A percentile compares a stretch with the other conserved stretches of the same genome.
These are phyloP conservation scores for Teratosphaeria destructans DNA, from an alignment of 2,329 filamentous ascomycete genomes.

Conservation along the genomic window DNA sequence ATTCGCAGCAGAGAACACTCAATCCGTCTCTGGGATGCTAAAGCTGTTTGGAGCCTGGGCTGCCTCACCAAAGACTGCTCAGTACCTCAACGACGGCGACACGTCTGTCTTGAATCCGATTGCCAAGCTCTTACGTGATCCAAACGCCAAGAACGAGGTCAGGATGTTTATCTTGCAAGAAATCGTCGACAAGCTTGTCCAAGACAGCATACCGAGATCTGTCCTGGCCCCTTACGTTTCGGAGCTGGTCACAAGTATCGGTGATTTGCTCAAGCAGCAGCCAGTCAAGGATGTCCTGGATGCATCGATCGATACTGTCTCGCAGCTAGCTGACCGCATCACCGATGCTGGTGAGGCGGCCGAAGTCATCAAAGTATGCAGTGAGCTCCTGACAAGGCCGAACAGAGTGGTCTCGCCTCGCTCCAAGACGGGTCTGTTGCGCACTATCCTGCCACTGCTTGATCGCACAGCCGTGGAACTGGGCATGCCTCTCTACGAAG, in stretches of 20 bases:
- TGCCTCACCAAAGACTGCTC: conserved; percentile 51
- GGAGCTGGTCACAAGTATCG: conserved; percentile 47
- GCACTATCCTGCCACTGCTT: conserved; percentile 66
- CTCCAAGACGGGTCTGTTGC: conserved; percentile 70
- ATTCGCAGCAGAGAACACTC: conserved; percentile 74
- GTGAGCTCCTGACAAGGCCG: conserved; percentile 77
- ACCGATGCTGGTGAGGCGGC: conserved; percentile 57
- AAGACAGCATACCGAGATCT: conserved; percentile 45
- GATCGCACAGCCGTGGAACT: conserved; percentile 3
- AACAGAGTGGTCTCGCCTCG: conserved; percentile 69
- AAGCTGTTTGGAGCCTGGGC: conserved; percentile 77
- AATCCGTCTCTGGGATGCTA: conserved; percentile 75
- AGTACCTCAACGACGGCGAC: conserved; percentile 47
- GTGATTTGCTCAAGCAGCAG: conserved; percentile 44
- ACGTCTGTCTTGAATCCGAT: conserved; percentile 53
- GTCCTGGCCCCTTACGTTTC: conserved; percentile 58
- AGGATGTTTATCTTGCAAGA: conserved; percentile 67
- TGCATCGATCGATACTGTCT: conserved; percentile 66
- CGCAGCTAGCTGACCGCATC: conserved; percentile 63
- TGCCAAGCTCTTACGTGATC: conserved; percentile 59
- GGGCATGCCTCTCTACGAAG: conserved; percentile 51
- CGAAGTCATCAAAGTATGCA: conserved; percentile 69
- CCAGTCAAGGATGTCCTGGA: conserved; percentile 66
- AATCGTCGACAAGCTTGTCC: conserved; percentile 61
- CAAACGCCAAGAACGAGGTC: conserved; percentile 75